These are phyloP conservation scores for Chytriomyces hyalinus DNA, from an alignment of 192 early-diverging fungal genomes.

Conservation along the genomic window DNA sequence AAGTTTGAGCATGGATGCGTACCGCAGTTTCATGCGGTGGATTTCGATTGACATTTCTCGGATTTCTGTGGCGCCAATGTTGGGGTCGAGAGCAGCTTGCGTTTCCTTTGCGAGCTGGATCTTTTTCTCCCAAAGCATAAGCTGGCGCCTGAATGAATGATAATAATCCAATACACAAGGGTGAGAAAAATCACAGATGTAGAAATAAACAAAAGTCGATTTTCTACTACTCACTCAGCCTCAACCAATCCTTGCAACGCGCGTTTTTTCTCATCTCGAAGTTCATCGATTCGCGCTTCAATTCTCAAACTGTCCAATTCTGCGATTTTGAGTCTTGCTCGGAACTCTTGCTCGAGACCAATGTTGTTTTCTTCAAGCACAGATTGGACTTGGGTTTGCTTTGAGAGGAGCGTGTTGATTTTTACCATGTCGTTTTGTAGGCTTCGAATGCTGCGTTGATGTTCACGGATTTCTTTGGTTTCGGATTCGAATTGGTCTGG, in stretches of 20 bases:
- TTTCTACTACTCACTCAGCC: conserved; percentile 53
- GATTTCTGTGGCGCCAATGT: conserved; percentile 66
- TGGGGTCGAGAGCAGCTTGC: conserved; percentile 66
- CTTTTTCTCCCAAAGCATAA: conserved; percentile 73
- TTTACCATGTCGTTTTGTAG: conserved; percentile 68
- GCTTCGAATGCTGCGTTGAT: conserved; percentile 59
- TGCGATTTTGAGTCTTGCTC: conserved; percentile 60
- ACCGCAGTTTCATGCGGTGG: conserved; percentile 67
- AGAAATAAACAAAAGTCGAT: background rate
- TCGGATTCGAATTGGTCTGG: conserved; percentile 61
- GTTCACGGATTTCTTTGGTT: conserved; percentile 59
- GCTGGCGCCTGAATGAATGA: conserved; percentile 56
- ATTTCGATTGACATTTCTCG: conserved; percentile 66
- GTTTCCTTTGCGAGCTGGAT: conserved; percentile 73
- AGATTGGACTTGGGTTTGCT: conserved; percentile 54
- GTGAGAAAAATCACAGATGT: background rate
- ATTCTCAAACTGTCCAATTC: conserved; percentile 60
- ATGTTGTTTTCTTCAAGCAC: conserved; percentile 63
- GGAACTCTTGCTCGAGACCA: conserved; percentile 63
- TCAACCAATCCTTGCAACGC: conserved; percentile 64
- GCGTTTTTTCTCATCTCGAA: conserved; percentile 56
- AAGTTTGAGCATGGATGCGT: conserved; percentile 62
- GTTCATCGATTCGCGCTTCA: conserved; percentile 54
- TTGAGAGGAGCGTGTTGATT: conserved; percentile 63
- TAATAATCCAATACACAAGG: background rate